These are phyloP conservation scores for Hypholoma sublateritium DNA, from an alignment of 768 basidiomycete species.

Conservation along the genomic window DNA sequence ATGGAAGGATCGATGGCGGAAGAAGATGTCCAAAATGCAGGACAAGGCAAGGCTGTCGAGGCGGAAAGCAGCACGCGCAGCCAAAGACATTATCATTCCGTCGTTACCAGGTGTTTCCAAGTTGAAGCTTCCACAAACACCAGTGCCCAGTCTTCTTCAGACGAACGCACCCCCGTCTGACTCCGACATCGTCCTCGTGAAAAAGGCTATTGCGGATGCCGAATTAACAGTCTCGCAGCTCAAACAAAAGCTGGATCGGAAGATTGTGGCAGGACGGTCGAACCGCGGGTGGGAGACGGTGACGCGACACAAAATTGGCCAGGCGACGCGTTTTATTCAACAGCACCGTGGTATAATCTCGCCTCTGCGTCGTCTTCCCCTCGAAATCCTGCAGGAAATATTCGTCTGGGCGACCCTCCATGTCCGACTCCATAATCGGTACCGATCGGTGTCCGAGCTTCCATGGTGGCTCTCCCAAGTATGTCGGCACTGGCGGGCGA, in stretches of 20 bases:
- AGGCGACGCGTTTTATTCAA: slow-evolving; percentile 16
- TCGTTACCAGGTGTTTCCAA: slow-evolving; percentile 19
- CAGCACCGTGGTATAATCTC: slow-evolving; percentile 21
- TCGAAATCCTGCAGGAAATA: slow-evolving; percentile 23
- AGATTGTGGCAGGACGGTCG: slow-evolving; percentile 1
- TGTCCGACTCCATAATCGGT: neutral
- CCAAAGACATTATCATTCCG: slow-evolving; percentile 12
- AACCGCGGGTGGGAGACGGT: slow-evolving; percentile 14
- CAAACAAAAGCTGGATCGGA: slow-evolving; percentile 6
- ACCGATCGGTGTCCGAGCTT: slow-evolving; percentile 10
- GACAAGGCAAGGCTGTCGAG: slow-evolving; percentile 2
- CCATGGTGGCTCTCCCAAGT: slow-evolving; percentile 22
- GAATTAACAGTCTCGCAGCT: slow-evolving; percentile 4
- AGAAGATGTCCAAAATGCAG: slow-evolving; percentile 1
- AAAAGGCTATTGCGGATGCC: slow-evolving; percentile 13
- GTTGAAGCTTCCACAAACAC: slow-evolving; percentile 16
- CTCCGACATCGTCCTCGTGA: slow-evolving; percentile 12
- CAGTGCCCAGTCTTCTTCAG: slow-evolving; percentile 19
- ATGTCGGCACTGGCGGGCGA: slow-evolving; percentile 18
- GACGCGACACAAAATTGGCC: slow-evolving; percentile 17
- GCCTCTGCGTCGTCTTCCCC: slow-evolving; percentile 21
- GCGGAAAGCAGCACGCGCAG: slow-evolving; percentile 2
- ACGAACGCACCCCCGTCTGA: slow-evolving; percentile 20
- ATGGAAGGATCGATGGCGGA: neutral
- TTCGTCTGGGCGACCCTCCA: slow-evolving; percentile 14